phyloP scores from a whole-genome alignment of 2,329 filamentous ascomycete genomes.

The Zopfia rhizophila region DNA sequence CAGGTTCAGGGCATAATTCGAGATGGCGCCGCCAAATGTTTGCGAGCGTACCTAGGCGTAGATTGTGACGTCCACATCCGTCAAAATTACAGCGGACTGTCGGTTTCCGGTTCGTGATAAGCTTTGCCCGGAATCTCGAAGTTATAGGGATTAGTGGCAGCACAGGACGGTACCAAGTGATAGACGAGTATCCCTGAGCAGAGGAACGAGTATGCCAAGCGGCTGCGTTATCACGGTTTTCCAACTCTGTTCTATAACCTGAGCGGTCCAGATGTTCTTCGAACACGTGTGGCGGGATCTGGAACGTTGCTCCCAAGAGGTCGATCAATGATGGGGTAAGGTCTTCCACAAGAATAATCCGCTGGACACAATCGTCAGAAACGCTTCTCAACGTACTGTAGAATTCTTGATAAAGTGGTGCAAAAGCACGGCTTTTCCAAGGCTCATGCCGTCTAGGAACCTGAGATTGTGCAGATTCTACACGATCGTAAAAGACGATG shows the following conservation, averaged over 20 bases:
- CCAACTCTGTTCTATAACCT: constrained; percentile 15
- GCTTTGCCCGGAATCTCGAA: constrained; percentile 9
- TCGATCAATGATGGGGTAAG: constrained; percentile 21
- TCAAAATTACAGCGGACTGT: constrained; percentile 7
- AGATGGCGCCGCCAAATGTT: constrained; percentile 24
- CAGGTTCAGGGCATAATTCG: constrained; percentile 18
- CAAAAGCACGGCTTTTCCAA: constrained; percentile 4
- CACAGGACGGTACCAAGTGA: constrained; percentile 24
- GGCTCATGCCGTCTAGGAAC: constrained; percentile 7
- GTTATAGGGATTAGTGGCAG: constrained; percentile 12
- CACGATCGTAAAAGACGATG: constrained; percentile 16
- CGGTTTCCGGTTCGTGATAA: constrained; percentile 10
- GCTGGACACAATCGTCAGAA: constrained; percentile 6
- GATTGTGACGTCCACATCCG: constrained; percentile 8
- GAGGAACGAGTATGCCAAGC: constrained; percentile 14
- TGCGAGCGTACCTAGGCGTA: constrained; percentile 3
- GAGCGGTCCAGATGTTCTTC: constrained; percentile 25
- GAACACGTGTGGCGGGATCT: constrained; percentile 28
- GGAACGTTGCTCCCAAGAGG: constrained; percentile 24
- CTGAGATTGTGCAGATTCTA: background rate
- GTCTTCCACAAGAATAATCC: constrained; percentile 26
- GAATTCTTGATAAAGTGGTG: constrained; percentile 13
- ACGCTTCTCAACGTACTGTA: constrained; percentile 6
- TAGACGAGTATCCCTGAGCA: constrained; percentile 17
- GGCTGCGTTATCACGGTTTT: background rate